These are phyloP conservation scores for Amaranthus tricolor DNA, from an alignment of 179 eudicot species.

Conservation along the genomic window DNA sequence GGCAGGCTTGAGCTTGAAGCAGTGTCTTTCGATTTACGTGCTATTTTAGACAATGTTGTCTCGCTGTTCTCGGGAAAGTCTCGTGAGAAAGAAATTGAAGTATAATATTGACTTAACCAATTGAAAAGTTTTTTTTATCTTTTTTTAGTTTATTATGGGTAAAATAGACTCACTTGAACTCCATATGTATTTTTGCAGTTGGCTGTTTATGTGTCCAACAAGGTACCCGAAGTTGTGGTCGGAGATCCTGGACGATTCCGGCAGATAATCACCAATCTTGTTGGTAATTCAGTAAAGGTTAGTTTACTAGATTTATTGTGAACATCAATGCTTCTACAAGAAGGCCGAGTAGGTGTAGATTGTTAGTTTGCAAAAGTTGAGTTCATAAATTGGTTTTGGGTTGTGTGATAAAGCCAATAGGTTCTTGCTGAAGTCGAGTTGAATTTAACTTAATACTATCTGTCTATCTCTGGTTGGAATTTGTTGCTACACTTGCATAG, in stretches of 20 bases:
- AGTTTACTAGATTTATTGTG: slow-evolving; percentile 16
- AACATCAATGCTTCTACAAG: background rate
- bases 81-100: slow-evolving; percentile 77
- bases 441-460: background rate
- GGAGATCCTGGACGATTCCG: slow-evolving; percentile 94
- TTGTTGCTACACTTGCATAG: too few species aligned
- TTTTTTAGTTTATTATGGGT: slow-evolving; percentile 1
- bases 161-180: slow-evolving; percentile 13
- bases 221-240: slow-evolving; percentile 71
- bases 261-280: slow-evolving; percentile 90
- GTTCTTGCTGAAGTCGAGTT: background rate
- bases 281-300: slow-evolving; percentile 97
- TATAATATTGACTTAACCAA: slow-evolving; percentile 19
- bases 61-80: slow-evolving; percentile 74
- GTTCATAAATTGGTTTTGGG: background rate
- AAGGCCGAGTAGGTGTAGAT: background rate
- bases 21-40: slow-evolving; percentile 79
- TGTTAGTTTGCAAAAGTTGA: background rate
- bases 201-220: slow-evolving; percentile 84
- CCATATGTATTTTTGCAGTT: slow-evolving; percentile 44
- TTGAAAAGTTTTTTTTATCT: background rate
- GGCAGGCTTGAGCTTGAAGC: slow-evolving; percentile 94
- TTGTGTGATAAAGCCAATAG: background rate
- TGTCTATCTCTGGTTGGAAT: too few species aligned
- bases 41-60: slow-evolving; percentile 70